Conservation (phyloP, 768 basidiomycete genomes). For the Russula ochroleuca region DNA sequence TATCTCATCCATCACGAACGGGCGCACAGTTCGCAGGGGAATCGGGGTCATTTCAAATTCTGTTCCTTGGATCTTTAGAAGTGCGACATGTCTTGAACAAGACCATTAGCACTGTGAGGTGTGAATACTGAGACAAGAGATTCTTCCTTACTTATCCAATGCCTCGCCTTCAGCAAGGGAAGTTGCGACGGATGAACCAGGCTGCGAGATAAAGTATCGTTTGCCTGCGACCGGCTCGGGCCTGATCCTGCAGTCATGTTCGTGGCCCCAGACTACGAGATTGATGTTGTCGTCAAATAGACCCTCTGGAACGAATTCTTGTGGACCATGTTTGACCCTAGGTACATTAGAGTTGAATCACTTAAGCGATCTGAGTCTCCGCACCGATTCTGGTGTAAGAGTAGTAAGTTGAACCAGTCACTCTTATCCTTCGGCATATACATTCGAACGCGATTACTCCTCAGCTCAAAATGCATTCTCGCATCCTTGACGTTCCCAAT, state of each 20-base stretch:
- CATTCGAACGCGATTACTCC: constrained; percentile 93
- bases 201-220: constrained; percentile 87
- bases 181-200: constrained; percentile 93
- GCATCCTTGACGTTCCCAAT: constrained; percentile 96
- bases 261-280: constrained; percentile 97
- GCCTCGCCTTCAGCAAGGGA: constrained; percentile 92
- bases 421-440: constrained; percentile 90
- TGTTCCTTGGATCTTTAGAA: constrained; percentile 83
- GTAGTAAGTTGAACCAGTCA: constrained; percentile 90
- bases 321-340: constrained; percentile 92
- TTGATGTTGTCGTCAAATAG: constrained; percentile 96
- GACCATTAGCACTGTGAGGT: background rate
- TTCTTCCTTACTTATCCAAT: constrained; percentile 67
- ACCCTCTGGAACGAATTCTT: constrained; percentile 91
- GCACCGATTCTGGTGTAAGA: constrained; percentile 95
- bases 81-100: constrained; percentile 73
- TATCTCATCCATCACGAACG: constrained; percentile 87
- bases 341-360: background rate
- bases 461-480: constrained; percentile 92
- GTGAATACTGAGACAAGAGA: background rate
- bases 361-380: constrained; percentile 24
- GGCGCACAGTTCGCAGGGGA: constrained; percentile 85
- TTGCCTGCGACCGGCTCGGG: constrained; percentile 92
- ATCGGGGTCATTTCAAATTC: constrained; percentile 84
- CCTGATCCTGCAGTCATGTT: constrained; percentile 92